Conservation (phyloP, 2,329 filamentous ascomycete species). For the Penicillium paneum region DNA sequence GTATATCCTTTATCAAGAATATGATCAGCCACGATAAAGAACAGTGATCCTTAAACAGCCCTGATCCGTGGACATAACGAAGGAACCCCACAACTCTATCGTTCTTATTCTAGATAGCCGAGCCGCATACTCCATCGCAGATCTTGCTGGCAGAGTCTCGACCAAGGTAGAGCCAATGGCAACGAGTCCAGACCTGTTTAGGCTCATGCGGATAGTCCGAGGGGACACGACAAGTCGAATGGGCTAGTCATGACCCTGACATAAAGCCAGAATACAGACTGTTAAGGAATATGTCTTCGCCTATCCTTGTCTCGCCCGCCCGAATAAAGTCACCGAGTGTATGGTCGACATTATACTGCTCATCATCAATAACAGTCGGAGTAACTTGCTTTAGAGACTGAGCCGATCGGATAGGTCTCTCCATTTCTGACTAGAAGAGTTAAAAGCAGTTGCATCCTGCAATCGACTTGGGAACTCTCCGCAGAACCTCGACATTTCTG, state of each 20-base stretch:
- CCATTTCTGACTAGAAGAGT: background rate
- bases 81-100: background rate
- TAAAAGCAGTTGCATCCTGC: background rate
- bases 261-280: background rate
- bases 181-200: background rate
- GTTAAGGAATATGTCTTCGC: background rate
- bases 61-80: background rate
- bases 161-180: background rate
- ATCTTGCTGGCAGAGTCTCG: background rate
- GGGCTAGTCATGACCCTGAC: background rate
- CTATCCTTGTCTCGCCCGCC: background rate
- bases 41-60: background rate
- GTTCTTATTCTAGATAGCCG: background rate
- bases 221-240: too few relatives aligned
- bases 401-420: background rate
- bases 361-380: background rate
- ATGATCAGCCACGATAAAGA: background rate
- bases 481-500: background rate
- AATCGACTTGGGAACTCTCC: background rate
- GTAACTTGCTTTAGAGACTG: background rate
- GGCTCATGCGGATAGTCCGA: background rate
- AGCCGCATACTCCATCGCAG: background rate
- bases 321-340: background rate
- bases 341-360: background rate
- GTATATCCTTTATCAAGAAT: background rate